Evolutionary conservation across 495 filamentous ascomycete genomes (phyloP), one percentile per base, ranked within the genome.

Genomic region (Aspergillus heteromorphus): DNA sequence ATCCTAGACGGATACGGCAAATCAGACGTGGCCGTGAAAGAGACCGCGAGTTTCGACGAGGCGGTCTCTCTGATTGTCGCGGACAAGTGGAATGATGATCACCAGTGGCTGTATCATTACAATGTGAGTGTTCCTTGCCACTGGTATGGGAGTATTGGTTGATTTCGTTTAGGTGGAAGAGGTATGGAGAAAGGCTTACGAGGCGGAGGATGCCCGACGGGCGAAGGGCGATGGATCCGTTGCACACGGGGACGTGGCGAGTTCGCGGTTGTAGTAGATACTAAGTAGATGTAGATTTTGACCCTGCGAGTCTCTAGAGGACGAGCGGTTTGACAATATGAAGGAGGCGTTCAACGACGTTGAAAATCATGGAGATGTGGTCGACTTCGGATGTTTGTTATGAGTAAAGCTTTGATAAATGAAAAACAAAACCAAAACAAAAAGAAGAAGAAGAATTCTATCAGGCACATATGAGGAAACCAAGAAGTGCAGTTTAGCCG

Each of bases 41-140:
- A 45, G 9, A 30, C 11, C 8, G 31, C 30, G 6, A 20, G 21
- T 13, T 57, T 63, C 20, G 60, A 59, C 36, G 60, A 63, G 2
- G 51, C 38, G 6, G 56, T 57, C 0, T 6, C 14, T 2, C 18
- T 42, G 16, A 47, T 29, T 4, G 34, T 63, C 6, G 14, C 23
- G 7, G 38, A 52, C 0, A 59, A 59, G 47, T 59, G 53, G 56
- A 41, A 17, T 1, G 25, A 40, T 19, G 40, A 52, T 4, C 42
- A 57, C 41, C 10, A 41, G 11, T 63, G 60, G 60, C 17, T 63
- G 14, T 63, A 57, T 47, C 25, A 49, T 30, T 57, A 63, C 20
- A 36, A 57, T 54, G 56, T 63, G 29, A 11, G 55, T 54, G 11
- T 30, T 23, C 17, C n/a, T 14, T 55, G 42, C 3, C 5, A 27